A percentile compares a stretch with the other conserved stretches of the same genome.
phyloP scores from a whole-genome alignment of 2,329 filamentous ascomycete genomes.

The Aspergillus novoparasiticus region DNA sequence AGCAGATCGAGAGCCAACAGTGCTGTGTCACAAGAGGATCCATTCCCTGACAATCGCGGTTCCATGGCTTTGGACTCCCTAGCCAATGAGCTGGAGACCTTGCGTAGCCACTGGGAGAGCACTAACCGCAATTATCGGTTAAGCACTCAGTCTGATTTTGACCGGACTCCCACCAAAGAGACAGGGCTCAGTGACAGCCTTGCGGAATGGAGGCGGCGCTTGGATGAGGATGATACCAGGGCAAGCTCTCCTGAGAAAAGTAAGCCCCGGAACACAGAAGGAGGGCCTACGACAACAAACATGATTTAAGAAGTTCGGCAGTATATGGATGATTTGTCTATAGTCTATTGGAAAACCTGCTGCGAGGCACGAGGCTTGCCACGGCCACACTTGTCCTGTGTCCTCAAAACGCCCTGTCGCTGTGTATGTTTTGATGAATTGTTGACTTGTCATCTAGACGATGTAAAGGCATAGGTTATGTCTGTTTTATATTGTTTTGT shows the following conservation, averaged over 20 bases:
- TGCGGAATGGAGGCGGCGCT: constrained; percentile 76
- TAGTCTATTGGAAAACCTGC: constrained; percentile 28
- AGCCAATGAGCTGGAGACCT: constrained; percentile 85
- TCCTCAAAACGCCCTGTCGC: not conserved
- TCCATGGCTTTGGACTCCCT: constrained; percentile 83
- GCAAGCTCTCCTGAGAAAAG: constrained; percentile 31
- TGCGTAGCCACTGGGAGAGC: constrained; percentile 91
- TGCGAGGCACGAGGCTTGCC: constrained; percentile 17
- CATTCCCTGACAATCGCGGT: constrained; percentile 57
- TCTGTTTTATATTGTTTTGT: not conserved
- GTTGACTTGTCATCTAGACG: not conserved
- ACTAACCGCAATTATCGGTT: constrained; percentile 94
- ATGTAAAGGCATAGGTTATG: not conserved
- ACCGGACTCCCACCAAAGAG: constrained; percentile 57
- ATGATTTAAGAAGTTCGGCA: constrained; percentile 35
- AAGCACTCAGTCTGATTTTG: constrained; percentile 87
- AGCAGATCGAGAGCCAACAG: constrained; percentile 44
- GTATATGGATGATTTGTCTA: constrained; percentile 17
- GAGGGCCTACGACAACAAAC: constrained; percentile 29
- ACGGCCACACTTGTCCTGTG: not conserved
- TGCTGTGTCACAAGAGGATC: constrained; percentile 46
- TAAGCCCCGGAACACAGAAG: constrained; percentile 27
- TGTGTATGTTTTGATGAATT: not conserved
- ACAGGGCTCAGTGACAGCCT: constrained; percentile 67
- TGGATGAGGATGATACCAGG: constrained; percentile 61